Evolutionary conservation across 352 stramenopile genomes (phyloP), one percentile per base, ranked within the genome.

Genomic region (Lagenidium giganteum): DNA sequence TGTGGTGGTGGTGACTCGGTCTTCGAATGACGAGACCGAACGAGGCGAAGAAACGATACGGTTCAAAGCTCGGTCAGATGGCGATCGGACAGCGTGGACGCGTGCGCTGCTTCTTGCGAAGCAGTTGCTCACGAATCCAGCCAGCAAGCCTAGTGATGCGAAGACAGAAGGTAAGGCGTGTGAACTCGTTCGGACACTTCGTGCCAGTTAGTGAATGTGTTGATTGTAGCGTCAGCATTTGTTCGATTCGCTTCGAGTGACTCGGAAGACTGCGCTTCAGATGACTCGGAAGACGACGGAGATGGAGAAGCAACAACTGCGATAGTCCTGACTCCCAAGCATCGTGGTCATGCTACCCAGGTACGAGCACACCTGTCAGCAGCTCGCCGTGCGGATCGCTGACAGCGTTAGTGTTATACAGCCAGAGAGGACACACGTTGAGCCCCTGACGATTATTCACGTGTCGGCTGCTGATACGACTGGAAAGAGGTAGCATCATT

Each of bases 31-130:
- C 24, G 39, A 46, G 24, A 20, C 4, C 27, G 39, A 46, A 13
- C 24, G 17, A n/a, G 39, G 23, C 37, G 37, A 44, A 11, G 35
- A 26, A 11, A 18, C 17, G 35, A 42, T 55, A 18, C 16, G 11
- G 3, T 61, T 61, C 31, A 41, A 51, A 16, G 45, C 52, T 3
- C 7, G 14, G 9, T 47, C 42, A 12, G 40, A 54, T 12, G 40
- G 17, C 30, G 54, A 62, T n/a, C 54, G 54, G 12, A 42, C 26
- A 11, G 54, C 48, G 31, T 62, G 54, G 54, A 42, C 53, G n/a
- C 46, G 42, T 14, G 54, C 36, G 37, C 47, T 62, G 20, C 36
- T 33, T n/a, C 47, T 62, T 2, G 47, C 47, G 14, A 57, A 57
- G 37, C 40, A 62, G 16, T 26, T 61, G n/a, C n/a, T n/a, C n/a